These are phyloP conservation scores for Candida nitratophila DNA, from an alignment of 805 yeast genomes.

Conservation along the genomic window DNA sequence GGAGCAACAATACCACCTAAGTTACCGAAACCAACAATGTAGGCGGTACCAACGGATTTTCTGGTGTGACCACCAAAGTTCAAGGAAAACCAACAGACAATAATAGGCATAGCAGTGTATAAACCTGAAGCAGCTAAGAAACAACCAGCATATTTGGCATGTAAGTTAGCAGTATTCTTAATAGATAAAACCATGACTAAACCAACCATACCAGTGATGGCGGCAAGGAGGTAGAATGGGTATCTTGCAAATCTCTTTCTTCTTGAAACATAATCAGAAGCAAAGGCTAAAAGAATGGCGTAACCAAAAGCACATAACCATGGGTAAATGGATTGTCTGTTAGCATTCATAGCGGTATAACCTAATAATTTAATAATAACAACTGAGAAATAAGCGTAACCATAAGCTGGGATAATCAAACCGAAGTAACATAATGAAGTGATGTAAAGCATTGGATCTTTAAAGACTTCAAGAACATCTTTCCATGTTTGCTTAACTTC, in stretches of 20 bases:
- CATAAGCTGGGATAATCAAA: constrained; percentile 63
- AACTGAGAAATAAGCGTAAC: constrained; percentile 70
- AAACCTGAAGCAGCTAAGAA: constrained; percentile 53
- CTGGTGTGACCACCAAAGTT: constrained; percentile 39
- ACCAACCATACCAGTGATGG: constrained; percentile 41
- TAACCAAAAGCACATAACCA: constrained; percentile 73
- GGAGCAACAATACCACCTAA: constrained; percentile 51
- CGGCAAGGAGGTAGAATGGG: constrained; percentile 29
- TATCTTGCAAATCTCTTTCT: constrained; percentile 26
- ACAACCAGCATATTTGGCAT: constrained; percentile 55
- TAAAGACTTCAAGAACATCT: constrained; percentile 44
- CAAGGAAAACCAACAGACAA: constrained; percentile 58
- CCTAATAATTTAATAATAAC: constrained; percentile 56
- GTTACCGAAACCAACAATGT: constrained; percentile 49
- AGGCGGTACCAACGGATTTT: constrained; percentile 39
- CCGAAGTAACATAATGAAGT: constrained; percentile 60
- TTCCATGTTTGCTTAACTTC: constrained; percentile 38
- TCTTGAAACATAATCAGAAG: constrained; percentile 47
- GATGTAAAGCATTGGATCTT: constrained; percentile 51
- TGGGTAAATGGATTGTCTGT: constrained; percentile 78
- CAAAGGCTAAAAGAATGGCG: constrained; percentile 52
- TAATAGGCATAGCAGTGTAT: constrained; percentile 61
- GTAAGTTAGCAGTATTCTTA: constrained; percentile 19
- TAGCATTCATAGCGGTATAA: constrained; percentile 65
- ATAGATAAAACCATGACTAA: constrained; percentile 47